A percentile compares a stretch with the other conserved stretches of the same genome.
These are phyloP conservation scores for Funneliformis geosporum DNA, from an alignment of 192 early-diverging fungal genomes.

Conservation along the genomic window DNA sequence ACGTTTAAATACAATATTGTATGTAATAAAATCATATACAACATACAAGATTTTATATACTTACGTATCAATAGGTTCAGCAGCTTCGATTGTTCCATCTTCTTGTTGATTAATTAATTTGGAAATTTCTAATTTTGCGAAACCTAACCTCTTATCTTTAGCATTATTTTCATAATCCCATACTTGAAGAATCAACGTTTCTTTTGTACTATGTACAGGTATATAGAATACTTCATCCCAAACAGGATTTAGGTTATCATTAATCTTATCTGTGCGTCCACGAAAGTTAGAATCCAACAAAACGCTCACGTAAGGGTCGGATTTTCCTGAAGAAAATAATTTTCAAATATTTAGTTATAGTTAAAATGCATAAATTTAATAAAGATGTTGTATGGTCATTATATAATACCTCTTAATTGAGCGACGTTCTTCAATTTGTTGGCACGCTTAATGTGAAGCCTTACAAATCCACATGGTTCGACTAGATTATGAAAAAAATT, in stretches of 20 bases:
- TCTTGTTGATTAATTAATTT: constrained; percentile 29
- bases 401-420: constrained; percentile 35
- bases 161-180: constrained; percentile 76
- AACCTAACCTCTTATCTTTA: constrained; percentile 75
- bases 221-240: constrained; percentile 85
- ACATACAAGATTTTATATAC: background rate
- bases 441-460: constrained; percentile 69
- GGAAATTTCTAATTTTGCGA: constrained; percentile 36
- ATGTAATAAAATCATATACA: background rate
- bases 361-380: background rate
- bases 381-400: background rate
- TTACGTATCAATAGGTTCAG: constrained; percentile 36
- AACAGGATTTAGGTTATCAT: constrained; percentile 73
- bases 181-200: constrained; percentile 66
- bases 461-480: constrained; percentile 71
- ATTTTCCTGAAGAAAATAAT: constrained; percentile 52
- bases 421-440: constrained; percentile 76
- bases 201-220: constrained; percentile 67
- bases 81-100: constrained; percentile 34
- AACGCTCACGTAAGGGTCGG: constrained; percentile 81
- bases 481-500: constrained; percentile 1
- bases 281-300: constrained; percentile 54
- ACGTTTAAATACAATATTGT: background rate
- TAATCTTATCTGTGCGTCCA: constrained; percentile 68
- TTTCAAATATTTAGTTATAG: constrained; percentile 1